These are phyloP conservation scores for Paspalum vaginatum DNA, from an alignment of 176 grass and related monocot species.

Conservation along the genomic window DNA sequence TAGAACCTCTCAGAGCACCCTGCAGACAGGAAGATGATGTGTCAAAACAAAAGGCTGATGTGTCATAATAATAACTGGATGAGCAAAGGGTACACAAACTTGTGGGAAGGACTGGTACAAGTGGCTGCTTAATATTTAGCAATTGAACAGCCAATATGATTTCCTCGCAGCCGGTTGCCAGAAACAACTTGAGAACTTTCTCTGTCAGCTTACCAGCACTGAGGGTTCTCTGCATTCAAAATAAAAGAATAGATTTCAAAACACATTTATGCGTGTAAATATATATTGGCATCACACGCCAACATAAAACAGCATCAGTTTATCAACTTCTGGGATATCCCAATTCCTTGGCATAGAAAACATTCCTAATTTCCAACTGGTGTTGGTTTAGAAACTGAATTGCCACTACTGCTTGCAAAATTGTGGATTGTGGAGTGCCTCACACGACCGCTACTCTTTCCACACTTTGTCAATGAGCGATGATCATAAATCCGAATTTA, in stretches of 20 bases:
- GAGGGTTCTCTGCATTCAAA: slow-evolving; percentile 69
- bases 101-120: slow-evolving; percentile 82
- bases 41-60: slow-evolving; percentile 34
- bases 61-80: neutral
- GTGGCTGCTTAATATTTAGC: slow-evolving; percentile 72
- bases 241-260: neutral
- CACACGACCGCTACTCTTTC: neutral
- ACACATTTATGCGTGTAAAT: neutral
- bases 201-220: slow-evolving; percentile 88
- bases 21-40: slow-evolving; percentile 37
- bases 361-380: neutral
- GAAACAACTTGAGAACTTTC: slow-evolving; percentile 83
- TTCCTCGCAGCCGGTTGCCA: slow-evolving; percentile 75
- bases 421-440: neutral
- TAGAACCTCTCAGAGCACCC: slow-evolving; percentile 96
- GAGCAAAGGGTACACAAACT: slow-evolving; percentile 40
- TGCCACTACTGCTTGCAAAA: neutral
- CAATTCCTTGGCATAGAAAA: neutral
- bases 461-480: neutral
- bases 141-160: slow-evolving; percentile 63
- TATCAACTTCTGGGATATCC: neutral
- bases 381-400: neutral
- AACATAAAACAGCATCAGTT: neutral
- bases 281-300: neutral
- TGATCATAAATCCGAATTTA: neutral